These are phyloP conservation scores for Buddleja alternifolia DNA, from an alignment of 257 asterid genomes.

Conservation along the genomic window DNA sequence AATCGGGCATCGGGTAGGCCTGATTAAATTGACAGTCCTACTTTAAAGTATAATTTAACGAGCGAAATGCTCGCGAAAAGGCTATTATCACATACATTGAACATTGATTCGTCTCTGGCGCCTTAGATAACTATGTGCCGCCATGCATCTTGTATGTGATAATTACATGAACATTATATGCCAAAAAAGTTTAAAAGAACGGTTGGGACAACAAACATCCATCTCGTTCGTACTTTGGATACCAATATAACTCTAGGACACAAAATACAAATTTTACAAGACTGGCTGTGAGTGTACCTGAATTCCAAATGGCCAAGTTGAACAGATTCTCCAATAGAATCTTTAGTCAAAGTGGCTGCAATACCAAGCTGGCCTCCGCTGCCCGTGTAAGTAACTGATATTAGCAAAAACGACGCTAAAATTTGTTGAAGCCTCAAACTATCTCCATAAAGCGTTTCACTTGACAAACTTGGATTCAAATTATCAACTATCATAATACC, in stretches of 20 bases:
- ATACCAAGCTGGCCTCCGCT: constrained; percentile 72
- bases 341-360: constrained; percentile 60
- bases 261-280: background rate
- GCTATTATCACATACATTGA: no score
- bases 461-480: constrained; percentile 47
- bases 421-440: constrained; percentile 90
- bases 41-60: no score
- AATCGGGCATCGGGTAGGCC: no score
- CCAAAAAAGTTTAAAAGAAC: background rate
- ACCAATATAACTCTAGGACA: no score
- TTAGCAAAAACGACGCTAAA: constrained; percentile 69
- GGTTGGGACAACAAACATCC: no score
- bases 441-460: constrained; percentile 81
- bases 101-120: no score
- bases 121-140: no score
- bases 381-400: constrained; percentile 63
- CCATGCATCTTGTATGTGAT: no score
- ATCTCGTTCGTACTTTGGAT: no score
- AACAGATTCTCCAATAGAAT: constrained; percentile 72
- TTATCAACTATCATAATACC: constrained; percentile 63
- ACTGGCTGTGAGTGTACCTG: constrained; percentile 46
- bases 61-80: no score
- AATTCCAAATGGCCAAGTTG: constrained; percentile 86
- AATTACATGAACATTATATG: background rate
- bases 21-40: no score